A percentile compares a stretch with the other conserved stretches of the same genome.
Evolutionary conservation across 2,329 filamentous ascomycete species (phyloP).

Genomic region (Aulographum hederae): DNA sequence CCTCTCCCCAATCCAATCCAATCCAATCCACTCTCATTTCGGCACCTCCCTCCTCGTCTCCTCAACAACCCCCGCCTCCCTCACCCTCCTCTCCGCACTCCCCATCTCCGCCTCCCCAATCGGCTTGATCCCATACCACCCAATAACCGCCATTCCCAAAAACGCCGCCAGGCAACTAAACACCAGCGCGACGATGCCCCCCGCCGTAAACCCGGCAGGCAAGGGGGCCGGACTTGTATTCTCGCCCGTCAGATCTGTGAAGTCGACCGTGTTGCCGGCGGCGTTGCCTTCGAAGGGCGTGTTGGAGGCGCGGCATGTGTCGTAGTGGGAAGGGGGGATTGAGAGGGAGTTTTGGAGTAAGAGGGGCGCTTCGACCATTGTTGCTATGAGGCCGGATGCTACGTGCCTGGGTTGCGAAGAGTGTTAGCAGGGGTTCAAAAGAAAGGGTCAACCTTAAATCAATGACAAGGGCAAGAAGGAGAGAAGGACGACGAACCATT

Average conservation of each 20-base stretch:
- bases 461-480: no score
- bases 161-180: conserved; percentile 54
- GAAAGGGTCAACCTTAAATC: conserved; percentile 2
- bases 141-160: conserved; percentile 47
- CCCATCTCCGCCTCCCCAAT: conserved; percentile 2
- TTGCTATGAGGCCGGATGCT: conserved; percentile 30
- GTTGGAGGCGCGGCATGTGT: conserved; percentile 35
- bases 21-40: no score
- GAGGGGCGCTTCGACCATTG: conserved; percentile 31
- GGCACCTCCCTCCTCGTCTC: no score
- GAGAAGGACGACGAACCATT: conserved; percentile 8
- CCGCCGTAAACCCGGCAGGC: conserved; percentile 50
- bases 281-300: conserved; percentile 49
- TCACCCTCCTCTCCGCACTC: neutral
- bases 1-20: no score
- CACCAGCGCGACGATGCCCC: conserved; percentile 55
- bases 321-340: conserved; percentile 44
- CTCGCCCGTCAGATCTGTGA: conserved; percentile 44
- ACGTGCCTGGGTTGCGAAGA: conserved; percentile 22
- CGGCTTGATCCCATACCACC: conserved; percentile 41
- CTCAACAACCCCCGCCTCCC: neutral
- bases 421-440: conserved; percentile 2
- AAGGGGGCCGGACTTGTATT: conserved; percentile 36
- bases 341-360: conserved; percentile 40
- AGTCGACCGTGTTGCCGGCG: conserved; percentile 47